Conservation (phyloP, 2,329 filamentous ascomycete genomes). For the Periconia macrospinosa region DNA sequence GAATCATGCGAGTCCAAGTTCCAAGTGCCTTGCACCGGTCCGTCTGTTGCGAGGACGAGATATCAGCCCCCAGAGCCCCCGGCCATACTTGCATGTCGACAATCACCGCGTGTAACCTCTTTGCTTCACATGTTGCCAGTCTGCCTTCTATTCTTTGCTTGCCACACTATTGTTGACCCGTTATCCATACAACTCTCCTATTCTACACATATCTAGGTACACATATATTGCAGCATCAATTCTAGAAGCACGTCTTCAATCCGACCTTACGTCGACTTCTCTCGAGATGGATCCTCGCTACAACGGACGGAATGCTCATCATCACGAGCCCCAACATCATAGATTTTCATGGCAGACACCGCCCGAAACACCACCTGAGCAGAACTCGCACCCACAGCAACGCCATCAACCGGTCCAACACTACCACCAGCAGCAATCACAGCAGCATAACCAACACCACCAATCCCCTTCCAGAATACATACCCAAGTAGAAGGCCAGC, state of each 20-base stretch:
- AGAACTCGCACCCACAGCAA: conserved; percentile 16
- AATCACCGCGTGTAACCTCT: not conserved
- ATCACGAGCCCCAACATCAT: conserved; percentile 14
- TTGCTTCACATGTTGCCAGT: conserved; percentile 1
- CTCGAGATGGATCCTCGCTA: conserved; percentile 27
- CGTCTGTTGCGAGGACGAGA: conserved; percentile 11
- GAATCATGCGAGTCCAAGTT: conserved; percentile 32
- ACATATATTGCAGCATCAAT: too few species aligned
- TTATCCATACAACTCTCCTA: not conserved
- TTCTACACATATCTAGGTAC: not conserved
- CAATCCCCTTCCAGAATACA: conserved; percentile 15
- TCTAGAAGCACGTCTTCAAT: too few species aligned
- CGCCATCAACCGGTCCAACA: conserved; percentile 14
- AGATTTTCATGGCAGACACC: conserved; percentile 41
- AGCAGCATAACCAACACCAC: conserved; percentile 8
- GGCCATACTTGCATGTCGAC: conserved; percentile 2
- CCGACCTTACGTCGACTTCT: not conserved
- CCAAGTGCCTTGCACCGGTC: conserved; percentile 15
- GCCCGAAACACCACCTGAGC: conserved; percentile 18
- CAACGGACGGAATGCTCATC: conserved; percentile 17
- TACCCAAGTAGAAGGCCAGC: conserved; percentile 15
- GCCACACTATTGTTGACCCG: not conserved
- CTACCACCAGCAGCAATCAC: conserved; percentile 9
- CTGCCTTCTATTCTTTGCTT: not conserved
- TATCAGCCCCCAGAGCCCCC: conserved; percentile 35